These are phyloP conservation scores for Rhynchospora pubera DNA, from an alignment of 176 grass and related monocot species.

Conservation along the genomic window DNA sequence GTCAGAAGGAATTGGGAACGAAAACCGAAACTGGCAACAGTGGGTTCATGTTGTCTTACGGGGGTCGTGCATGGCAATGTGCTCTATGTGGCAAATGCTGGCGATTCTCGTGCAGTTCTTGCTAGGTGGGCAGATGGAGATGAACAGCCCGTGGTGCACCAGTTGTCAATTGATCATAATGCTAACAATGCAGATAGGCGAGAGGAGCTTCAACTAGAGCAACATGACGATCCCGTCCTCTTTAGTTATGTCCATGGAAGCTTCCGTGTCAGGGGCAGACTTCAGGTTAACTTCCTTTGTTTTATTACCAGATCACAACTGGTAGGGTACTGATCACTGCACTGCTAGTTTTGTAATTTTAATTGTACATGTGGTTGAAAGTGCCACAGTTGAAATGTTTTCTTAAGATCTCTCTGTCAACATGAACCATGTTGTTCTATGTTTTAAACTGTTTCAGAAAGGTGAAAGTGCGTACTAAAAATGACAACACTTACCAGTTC, in stretches of 20 bases:
- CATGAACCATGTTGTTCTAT: not conserved
- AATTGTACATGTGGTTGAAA: not conserved
- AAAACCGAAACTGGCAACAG: not conserved
- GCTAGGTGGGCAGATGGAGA: not conserved
- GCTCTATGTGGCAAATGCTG: slow-evolving; percentile 37
- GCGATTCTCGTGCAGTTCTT: slow-evolving; percentile 40
- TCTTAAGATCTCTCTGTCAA: not conserved
- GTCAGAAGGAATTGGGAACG: slow-evolving; percentile 8
- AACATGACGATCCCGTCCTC: slow-evolving; percentile 19
- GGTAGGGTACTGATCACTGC: not conserved
- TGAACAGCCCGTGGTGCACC: not conserved
- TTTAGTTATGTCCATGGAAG: slow-evolving; percentile 1
- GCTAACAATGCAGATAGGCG: not conserved
- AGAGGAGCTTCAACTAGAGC: slow-evolving; percentile 19
- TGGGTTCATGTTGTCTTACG: slow-evolving; percentile 38
- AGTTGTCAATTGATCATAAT: slow-evolving; percentile 35
- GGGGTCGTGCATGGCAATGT: slow-evolving; percentile 26
- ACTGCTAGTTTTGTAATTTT: not conserved
- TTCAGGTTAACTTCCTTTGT: slow-evolving; percentile 21
- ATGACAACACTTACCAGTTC: not conserved
- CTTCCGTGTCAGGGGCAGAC: slow-evolving; percentile 28
- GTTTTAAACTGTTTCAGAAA: not conserved
- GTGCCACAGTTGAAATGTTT: not conserved
- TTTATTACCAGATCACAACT: not conserved
- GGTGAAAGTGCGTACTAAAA: not conserved